Conservation (phyloP, 1,284 basidiomycete species). For the Boletus holoroseus region DNA sequence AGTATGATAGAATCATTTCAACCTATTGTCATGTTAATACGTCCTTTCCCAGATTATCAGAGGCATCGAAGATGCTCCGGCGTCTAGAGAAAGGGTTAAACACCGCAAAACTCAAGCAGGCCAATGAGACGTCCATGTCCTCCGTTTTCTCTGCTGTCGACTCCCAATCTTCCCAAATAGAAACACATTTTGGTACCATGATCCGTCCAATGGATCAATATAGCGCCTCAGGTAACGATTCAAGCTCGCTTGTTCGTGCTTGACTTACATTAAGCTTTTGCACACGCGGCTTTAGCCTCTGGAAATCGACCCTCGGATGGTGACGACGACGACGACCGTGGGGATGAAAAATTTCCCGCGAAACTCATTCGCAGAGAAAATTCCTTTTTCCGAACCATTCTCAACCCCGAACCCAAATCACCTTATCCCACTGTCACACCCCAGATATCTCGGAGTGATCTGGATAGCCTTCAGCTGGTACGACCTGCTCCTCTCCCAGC, state of each 20-base stretch:
- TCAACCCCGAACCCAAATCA: conserved; percentile 61
- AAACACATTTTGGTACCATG: conserved; percentile 26
- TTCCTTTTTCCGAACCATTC: conserved; percentile 75
- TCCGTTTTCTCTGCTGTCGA: conserved; percentile 32
- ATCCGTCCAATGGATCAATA: conserved; percentile 35
- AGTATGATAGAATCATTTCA: conserved; percentile 42
- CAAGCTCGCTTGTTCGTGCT: background rate
- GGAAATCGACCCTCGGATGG: conserved; percentile 44
- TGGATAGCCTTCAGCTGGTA: conserved; percentile 34
- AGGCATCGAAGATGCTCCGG: conserved; percentile 81
- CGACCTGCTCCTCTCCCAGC: conserved; percentile 34
- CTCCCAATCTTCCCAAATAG: conserved; percentile 34
- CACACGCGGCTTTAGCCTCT: conserved; percentile 34
- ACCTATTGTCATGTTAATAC: conserved; percentile 12
- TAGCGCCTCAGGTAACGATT: conserved; percentile 37
- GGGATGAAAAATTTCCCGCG: conserved; percentile 62
- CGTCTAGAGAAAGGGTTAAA: conserved; percentile 77
- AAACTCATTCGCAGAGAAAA: conserved; percentile 65
- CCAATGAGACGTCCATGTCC: conserved; percentile 31
- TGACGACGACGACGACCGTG: conserved; percentile 57
- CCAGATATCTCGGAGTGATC: conserved; percentile 25
- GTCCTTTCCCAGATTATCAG: conserved; percentile 55
- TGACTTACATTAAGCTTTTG: conserved; percentile 15
- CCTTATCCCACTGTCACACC: conserved; percentile 30
- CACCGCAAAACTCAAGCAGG: conserved; percentile 61